Base-by-base conservation (phyloP, 495 filamentous ascomycete species). In the Xylaria flabelliformis region DNA sequence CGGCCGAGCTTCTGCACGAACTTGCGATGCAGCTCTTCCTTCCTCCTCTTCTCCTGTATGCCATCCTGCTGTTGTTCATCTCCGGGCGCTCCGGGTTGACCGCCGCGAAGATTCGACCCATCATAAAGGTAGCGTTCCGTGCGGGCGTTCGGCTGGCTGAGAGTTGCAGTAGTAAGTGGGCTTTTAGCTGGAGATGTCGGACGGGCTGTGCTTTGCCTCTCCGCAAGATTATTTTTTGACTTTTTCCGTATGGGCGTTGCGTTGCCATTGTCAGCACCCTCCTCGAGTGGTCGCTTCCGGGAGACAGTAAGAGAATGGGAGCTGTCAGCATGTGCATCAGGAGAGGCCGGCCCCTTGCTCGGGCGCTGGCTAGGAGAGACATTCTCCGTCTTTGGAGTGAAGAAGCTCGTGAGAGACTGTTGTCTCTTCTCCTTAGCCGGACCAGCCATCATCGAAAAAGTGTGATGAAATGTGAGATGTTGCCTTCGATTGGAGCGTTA, bases 1-100 rank as follows among this genome's bases (percentile, higher is more conserved):
- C 89, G 89, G 4, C 96, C 95, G 4, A 99, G 88, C 77, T 93
- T 97, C 83, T 93, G 92, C 21, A 98, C 91, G 75, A 98, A 99
- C 72, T 92, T 91, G 73, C 91, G 85, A 77, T 97, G 96, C 24
- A 97, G 83, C 67, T 88, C 90, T 73, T 93, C 89, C 75, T 89
- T 94, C 69, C 83, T 80, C 39, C 78, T 80, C 75, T 76, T 86
- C 21, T 78, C 76, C 0, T 74, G 80, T 7, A 77, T 80, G 69
- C 86, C 86, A 17, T 89, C 88, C 4, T 85, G 83, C 19, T 82
- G 82, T 19, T 82, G 82, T 5, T 89, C 86, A 0, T 86, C 83
- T 24, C 77, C 78, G 15, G 72, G 71, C 4, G 73, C 71, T 9
- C 76, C 66, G 3, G 76, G 67, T 24, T 72, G 67, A 19, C 59